Conservation (phyloP, 768 basidiomycete genomes). For the Nidula microcarpa region DNA sequence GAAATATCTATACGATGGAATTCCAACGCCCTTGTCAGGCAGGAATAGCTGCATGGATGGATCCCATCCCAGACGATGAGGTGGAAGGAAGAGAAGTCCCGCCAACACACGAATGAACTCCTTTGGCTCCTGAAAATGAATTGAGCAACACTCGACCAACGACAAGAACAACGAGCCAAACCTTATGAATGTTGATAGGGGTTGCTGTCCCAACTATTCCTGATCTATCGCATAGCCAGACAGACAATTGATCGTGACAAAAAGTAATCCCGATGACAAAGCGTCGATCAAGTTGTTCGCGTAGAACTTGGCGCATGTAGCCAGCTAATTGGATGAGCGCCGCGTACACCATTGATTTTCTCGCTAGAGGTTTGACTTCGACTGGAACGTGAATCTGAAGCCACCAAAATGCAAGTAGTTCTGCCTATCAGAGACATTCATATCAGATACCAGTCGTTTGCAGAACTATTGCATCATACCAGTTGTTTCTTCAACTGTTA, state of each 20-base stretch:
- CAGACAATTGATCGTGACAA: background rate
- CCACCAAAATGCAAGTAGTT: background rate
- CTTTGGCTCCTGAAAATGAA: background rate
- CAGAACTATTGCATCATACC: too few relatives aligned
- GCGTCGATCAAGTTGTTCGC: background rate
- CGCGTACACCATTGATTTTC: background rate
- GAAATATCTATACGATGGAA: background rate
- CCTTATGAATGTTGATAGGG: background rate
- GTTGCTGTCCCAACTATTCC: background rate
- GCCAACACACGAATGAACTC: background rate
- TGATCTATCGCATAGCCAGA: background rate
- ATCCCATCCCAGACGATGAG: background rate
- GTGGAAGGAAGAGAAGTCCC: background rate
- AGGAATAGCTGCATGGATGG: background rate
- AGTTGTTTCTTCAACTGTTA: too few relatives aligned
- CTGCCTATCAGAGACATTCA: too few relatives aligned
- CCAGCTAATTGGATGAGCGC: background rate
- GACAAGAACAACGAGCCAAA: background rate
- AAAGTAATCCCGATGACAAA: background rate
- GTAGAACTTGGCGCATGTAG: background rate
- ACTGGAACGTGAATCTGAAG: background rate
- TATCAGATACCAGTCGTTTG: too few relatives aligned
- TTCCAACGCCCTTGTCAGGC: background rate
- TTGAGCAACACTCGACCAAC: background rate
- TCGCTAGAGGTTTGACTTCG: background rate